Evolutionary conservation across 176 grass and related monocot species (phyloP).

Genomic region (Phoenix dactylifera): DNA sequence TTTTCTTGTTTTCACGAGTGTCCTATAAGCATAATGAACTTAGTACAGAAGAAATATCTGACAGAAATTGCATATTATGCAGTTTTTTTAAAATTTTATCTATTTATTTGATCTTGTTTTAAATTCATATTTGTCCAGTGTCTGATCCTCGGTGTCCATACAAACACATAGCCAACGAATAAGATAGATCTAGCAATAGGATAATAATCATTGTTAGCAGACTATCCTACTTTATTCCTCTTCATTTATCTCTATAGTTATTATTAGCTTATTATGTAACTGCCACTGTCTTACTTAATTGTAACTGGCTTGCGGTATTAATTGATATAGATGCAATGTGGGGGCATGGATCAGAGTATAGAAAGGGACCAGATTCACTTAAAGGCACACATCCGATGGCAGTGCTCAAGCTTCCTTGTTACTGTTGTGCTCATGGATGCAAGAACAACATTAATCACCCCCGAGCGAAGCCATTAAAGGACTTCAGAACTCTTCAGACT

Average conservation of each 20-base stretch:
- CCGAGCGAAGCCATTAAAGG: slow-evolving; percentile 69
- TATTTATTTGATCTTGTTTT: not conserved
- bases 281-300: too few species aligned
- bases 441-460: slow-evolving; percentile 78
- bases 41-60: too few species aligned
- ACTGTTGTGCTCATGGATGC: slow-evolving; percentile 80
- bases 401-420: slow-evolving; percentile 94
- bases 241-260: not conserved
- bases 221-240: not conserved
- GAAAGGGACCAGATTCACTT: slow-evolving; percentile 86
- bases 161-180: too few species aligned
- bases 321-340: slow-evolving; percentile 92
- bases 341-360: slow-evolving; percentile 91
- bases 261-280: too few species aligned
- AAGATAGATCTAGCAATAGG: too few species aligned
- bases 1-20: too few species aligned
- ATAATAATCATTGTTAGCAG: too few species aligned
- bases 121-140: too few species aligned
- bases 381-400: slow-evolving; percentile 62
- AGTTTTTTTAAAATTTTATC: not conserved
- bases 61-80: not conserved
- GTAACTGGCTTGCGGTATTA: too few species aligned
- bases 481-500: slow-evolving; percentile 95
- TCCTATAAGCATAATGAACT: too few species aligned
- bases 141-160: too few species aligned